Conservation (phyloP, 495 filamentous ascomycete genomes). For the Annulohypoxylon bovei region DNA sequence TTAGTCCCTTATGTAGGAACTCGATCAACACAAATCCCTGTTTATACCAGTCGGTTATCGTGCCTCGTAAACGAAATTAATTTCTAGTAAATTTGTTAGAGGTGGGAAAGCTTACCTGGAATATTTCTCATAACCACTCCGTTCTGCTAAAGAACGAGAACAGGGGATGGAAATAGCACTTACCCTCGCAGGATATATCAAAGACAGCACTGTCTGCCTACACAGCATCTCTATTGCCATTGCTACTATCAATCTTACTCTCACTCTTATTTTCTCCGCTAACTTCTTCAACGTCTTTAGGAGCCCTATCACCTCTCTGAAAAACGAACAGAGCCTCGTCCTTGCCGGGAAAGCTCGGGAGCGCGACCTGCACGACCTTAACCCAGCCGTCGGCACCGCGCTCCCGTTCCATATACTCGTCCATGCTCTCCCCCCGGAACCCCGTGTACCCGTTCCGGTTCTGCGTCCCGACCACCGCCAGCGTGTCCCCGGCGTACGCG, state of each 20-base stretch:
- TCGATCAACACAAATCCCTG: background rate
- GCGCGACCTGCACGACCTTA: constrained; percentile 57
- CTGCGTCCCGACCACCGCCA: constrained; percentile 71
- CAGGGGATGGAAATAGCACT: background rate
- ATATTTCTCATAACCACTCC: background rate
- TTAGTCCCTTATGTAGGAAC: background rate
- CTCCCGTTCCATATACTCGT: constrained; percentile 64
- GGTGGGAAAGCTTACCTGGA: background rate
- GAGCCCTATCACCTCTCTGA: constrained; percentile 46
- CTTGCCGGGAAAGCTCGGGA: constrained; percentile 66
- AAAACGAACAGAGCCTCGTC: constrained; percentile 65
- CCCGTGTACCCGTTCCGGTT: constrained; percentile 71
- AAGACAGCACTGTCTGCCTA: background rate
- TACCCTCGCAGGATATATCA: background rate
- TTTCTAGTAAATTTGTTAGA: background rate
- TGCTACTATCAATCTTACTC: background rate
- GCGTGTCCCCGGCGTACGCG: constrained; percentile 64
- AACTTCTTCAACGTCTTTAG: constrained; percentile 2
- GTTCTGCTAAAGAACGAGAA: no score
- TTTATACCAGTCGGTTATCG: background rate
- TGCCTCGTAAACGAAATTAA: background rate
- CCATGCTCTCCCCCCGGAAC: constrained; percentile 63
- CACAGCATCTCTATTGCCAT: constrained; percentile 14
- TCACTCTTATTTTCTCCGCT: background rate
- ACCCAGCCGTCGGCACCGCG: constrained; percentile 47